Conservation (phyloP, 2,329 filamentous ascomycete genomes). For the Tympanopsis confertula region DNA sequence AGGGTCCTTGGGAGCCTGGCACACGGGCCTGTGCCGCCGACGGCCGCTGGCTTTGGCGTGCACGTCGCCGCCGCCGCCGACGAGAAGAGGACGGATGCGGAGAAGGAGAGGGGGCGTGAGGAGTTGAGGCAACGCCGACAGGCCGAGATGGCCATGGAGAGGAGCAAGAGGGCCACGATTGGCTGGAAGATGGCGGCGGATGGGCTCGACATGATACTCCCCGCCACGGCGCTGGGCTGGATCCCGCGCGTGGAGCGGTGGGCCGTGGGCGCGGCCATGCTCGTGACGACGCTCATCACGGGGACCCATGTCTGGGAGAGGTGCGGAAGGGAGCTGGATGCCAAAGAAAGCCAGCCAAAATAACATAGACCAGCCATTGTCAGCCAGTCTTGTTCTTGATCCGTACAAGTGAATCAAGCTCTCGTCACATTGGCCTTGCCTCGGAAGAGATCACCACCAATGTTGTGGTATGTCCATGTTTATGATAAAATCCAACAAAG, state of each 20-base stretch:
- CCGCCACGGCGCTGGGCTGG: conserved; percentile 50
- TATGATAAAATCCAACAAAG: too few species aligned
- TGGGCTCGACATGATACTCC: conserved; percentile 49
- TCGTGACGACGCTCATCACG: conserved; percentile 50
- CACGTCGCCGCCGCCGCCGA: conserved; percentile 14
- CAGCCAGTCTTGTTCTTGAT: too few species aligned
- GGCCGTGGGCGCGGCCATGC: conserved; percentile 44
- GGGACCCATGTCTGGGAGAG: conserved; percentile 49
- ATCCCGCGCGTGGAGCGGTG: conserved; percentile 34
- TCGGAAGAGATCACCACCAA: too few species aligned
- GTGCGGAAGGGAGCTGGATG: conserved; percentile 14
- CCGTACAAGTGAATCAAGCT: too few species aligned
- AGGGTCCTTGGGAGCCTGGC: conserved; percentile 24
- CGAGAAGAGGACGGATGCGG: conserved; percentile 4
- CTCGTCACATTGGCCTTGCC: too few species aligned
- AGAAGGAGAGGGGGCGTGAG: conserved; percentile 12
- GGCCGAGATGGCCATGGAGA: not conserved
- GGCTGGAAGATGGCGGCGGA: conserved; percentile 41
- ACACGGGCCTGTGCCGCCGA: conserved; percentile 19
- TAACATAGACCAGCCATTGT: too few species aligned
- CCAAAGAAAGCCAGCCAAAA: too few species aligned
- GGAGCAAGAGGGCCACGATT: conserved; percentile 19
- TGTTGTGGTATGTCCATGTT: too few species aligned
- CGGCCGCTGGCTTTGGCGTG: conserved; percentile 15
- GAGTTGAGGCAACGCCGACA: conserved; percentile 5